phyloP scores from a whole-genome alignment of 164 flowering plant genomes.

The Magnolia sinica region DNA sequence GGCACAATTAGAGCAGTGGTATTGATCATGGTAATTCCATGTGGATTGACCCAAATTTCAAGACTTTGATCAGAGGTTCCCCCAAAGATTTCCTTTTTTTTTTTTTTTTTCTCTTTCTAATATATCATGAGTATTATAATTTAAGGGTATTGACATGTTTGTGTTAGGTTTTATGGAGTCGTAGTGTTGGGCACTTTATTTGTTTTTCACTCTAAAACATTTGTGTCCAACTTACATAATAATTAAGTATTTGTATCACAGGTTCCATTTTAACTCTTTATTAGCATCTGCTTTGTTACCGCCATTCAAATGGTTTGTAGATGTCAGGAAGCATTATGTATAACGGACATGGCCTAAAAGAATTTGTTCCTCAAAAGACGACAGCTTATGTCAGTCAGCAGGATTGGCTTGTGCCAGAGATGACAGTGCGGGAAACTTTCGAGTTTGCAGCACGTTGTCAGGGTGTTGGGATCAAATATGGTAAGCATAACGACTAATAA shows the following conservation, averaged over 20 bases:
- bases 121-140: not conserved
- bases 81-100: too few relatives aligned
- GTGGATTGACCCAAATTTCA: too few relatives aligned
- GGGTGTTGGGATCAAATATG: constrained; percentile 86
- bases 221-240: too few relatives aligned
- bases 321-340: constrained; percentile 75
- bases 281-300: not conserved
- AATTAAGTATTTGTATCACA: too few relatives aligned
- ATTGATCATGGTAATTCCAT: too few relatives aligned
- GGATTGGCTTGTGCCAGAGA: constrained; percentile 87
- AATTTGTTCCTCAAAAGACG: constrained; percentile 84
- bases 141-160: not conserved
- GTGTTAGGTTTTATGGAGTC: not conserved
- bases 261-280: too few relatives aligned
- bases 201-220: too few relatives aligned
- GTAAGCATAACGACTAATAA: constrained; percentile 30
- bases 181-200: too few relatives aligned
- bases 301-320: constrained; percentile 33
- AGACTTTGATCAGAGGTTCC: too few relatives aligned
- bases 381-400: constrained; percentile 91
- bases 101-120: too few relatives aligned
- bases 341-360: constrained; percentile 67
- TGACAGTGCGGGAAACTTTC: constrained; percentile 93
- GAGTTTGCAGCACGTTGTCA: constrained; percentile 86
- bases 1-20: too few relatives aligned